Conservation (phyloP, 139 green algal genomes). For the Picochlorum costavermella region DNA sequence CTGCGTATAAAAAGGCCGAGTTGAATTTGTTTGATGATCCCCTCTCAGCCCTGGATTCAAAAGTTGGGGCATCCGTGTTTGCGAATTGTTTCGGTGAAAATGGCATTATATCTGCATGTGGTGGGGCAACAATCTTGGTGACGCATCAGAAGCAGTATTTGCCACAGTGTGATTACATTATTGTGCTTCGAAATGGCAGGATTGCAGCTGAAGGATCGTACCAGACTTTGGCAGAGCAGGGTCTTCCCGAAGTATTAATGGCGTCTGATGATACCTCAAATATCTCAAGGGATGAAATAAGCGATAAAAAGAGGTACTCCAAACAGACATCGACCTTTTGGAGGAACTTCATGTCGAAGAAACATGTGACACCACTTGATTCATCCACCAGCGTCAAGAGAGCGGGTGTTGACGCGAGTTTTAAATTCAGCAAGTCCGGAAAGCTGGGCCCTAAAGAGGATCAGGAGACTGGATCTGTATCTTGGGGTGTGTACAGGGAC, state of each 20-base stretch:
- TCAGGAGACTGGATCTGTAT: constrained; percentile 37
- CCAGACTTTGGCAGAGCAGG: too few relatives aligned
- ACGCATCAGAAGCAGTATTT: constrained; percentile 87
- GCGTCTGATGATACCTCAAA: too few relatives aligned
- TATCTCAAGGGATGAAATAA: too few relatives aligned
- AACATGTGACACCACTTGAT: neutral
- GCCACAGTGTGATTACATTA: constrained; percentile 59
- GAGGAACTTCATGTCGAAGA: neutral
- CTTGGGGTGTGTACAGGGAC: constrained; percentile 46
- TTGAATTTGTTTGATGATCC: constrained; percentile 82
- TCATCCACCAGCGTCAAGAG: neutral
- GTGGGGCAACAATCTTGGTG: constrained; percentile 68
- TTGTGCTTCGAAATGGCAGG: constrained; percentile 58
- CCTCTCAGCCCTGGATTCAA: constrained; percentile 72
- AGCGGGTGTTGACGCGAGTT: neutral
- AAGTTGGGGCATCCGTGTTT: constrained; percentile 63
- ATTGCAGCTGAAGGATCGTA: constrained; percentile 47
- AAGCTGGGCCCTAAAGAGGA: constrained; percentile 27
- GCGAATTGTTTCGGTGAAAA: constrained; percentile 52
- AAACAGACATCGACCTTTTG: neutral
- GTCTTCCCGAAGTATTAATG: too few relatives aligned
- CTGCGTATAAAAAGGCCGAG: constrained; percentile 53
- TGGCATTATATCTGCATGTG: constrained; percentile 41
- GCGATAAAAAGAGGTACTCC: too few relatives aligned
- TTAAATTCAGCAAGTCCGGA: constrained; percentile 6